Conservation (phyloP, 2,329 filamentous ascomycete genomes). For the Colletotrichum theobromicola region DNA sequence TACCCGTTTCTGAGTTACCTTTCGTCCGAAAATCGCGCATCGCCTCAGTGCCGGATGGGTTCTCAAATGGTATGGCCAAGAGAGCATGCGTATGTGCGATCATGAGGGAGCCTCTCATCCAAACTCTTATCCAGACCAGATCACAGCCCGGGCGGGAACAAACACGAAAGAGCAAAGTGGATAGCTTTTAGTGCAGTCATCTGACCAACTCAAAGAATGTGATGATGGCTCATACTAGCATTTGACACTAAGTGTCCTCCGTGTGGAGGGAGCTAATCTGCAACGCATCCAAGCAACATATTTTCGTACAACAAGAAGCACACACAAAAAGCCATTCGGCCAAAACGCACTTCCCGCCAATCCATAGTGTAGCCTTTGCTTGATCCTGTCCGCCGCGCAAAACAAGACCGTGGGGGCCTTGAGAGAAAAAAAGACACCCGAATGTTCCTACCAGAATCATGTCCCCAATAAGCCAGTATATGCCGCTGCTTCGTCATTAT, state of each 20-base stretch:
- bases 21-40: not conserved
- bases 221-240: conserved; percentile 7
- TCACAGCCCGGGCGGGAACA: not conserved
- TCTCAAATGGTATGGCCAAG: not conserved
- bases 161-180: not conserved
- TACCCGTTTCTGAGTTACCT: conserved; percentile 8
- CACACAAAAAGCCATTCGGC: not conserved
- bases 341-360: not conserved
- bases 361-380: not conserved
- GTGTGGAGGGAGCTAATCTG: not conserved
- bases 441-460: not conserved
- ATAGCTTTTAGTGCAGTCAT: not conserved
- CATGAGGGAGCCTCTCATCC: not conserved
- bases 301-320: not conserved
- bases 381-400: not conserved
- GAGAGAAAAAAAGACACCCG: not conserved
- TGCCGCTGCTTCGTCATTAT: conserved; percentile 23
- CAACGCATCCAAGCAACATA: not conserved
- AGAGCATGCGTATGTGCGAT: not conserved
- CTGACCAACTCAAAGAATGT: not conserved
- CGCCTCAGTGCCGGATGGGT: not conserved
- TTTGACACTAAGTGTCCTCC: conserved; percentile 5
- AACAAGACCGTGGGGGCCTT: not conserved
- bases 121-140: not conserved
- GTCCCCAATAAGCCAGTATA: conserved; percentile 16